Evolutionary conservation across 306 rosid species (phyloP).

Genomic region (Acacia crassicarpa): DNA sequence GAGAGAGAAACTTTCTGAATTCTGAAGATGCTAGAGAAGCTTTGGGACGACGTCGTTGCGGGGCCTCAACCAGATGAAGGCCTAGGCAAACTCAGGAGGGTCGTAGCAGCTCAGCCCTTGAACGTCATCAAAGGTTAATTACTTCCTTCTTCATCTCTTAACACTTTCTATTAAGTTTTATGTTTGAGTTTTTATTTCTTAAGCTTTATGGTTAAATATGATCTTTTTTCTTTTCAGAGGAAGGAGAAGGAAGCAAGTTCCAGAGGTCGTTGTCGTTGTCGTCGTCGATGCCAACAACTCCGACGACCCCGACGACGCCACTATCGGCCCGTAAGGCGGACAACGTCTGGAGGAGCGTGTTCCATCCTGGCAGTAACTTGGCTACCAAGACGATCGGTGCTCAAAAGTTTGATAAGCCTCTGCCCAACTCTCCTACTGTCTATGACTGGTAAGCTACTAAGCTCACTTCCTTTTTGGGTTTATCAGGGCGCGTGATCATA

Average conservation of each 20-base stretch:
- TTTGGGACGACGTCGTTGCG: constrained; percentile 90
- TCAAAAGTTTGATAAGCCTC: constrained; percentile 74
- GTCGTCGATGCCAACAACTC: constrained; percentile 54
- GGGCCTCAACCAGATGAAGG: constrained; percentile 96
- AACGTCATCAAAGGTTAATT: constrained; percentile 13
- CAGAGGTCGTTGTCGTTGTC: constrained; percentile 56
- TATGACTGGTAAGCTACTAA: constrained; percentile 68
- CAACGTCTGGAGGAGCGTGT: constrained; percentile 99
- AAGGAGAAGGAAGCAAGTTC: constrained; percentile 54
- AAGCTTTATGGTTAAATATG: background rate
- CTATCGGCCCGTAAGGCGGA: constrained; percentile 53
- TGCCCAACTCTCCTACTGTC: constrained; percentile 87
- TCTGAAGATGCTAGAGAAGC: constrained; percentile 63
- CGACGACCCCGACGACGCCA: constrained; percentile 58
- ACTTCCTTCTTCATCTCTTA: background rate
- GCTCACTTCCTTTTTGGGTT: background rate
- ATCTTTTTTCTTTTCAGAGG: constrained; percentile 4
- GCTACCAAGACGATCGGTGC: constrained; percentile 69
- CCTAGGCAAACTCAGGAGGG: constrained; percentile 70
- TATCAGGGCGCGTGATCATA: background rate
- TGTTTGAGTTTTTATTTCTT: background rate
- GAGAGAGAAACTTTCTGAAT: background rate
- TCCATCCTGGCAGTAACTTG: constrained; percentile 89
- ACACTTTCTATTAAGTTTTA: no score
- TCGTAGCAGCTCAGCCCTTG: constrained; percentile 41